Evolutionary conservation across 2,329 filamentous ascomycete species (phyloP).

Genomic region (Cytospora mali): DNA sequence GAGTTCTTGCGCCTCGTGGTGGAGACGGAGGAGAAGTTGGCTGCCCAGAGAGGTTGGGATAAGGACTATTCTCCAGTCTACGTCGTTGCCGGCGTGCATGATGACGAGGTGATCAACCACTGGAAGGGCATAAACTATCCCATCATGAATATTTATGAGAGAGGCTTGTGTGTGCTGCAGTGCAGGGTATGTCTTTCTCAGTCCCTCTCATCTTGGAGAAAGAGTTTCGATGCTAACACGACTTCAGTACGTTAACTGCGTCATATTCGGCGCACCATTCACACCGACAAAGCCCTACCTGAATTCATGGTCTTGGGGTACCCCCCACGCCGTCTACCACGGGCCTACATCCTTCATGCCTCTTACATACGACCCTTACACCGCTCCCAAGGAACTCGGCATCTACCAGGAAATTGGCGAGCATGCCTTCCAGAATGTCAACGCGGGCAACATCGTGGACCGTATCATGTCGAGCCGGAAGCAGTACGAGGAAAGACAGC

Average conservation of each 20-base stretch:
- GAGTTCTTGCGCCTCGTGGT: constrained; percentile 85
- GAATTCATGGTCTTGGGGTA: constrained; percentile 70
- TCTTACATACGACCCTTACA: constrained; percentile 78
- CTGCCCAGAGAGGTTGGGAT: constrained; percentile 72
- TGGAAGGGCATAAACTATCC: constrained; percentile 99
- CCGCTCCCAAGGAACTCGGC: constrained; percentile 75
- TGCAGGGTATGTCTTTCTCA: constrained; percentile 68
- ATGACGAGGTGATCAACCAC: constrained; percentile 91
- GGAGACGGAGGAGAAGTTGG: constrained; percentile 70
- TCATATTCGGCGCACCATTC: constrained; percentile 90
- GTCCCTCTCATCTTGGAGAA: constrained; percentile 9
- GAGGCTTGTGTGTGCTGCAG: constrained; percentile 91
- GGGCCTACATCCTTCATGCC: constrained; percentile 93
- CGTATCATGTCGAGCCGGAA: constrained; percentile 85
- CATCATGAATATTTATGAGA: constrained; percentile 99
- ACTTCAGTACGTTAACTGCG: constrained; percentile 77
- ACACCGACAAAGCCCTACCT: constrained; percentile 81
- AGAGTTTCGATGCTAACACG: constrained; percentile 29
- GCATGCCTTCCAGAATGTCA: constrained; percentile 80
- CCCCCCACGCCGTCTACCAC: constrained; percentile 85
- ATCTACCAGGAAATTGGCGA: constrained; percentile 79
- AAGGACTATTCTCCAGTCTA: constrained; percentile 81
- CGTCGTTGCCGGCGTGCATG: constrained; percentile 91
- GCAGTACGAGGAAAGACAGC: constrained; percentile 88
- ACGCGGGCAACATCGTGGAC: constrained; percentile 73